Percentiles rank a stretch among this genome's conserved stretches.
phyloP scores from a whole-genome alignment of 2,329 filamentous ascomycete genomes.

The Blastomyces parvus region DNA sequence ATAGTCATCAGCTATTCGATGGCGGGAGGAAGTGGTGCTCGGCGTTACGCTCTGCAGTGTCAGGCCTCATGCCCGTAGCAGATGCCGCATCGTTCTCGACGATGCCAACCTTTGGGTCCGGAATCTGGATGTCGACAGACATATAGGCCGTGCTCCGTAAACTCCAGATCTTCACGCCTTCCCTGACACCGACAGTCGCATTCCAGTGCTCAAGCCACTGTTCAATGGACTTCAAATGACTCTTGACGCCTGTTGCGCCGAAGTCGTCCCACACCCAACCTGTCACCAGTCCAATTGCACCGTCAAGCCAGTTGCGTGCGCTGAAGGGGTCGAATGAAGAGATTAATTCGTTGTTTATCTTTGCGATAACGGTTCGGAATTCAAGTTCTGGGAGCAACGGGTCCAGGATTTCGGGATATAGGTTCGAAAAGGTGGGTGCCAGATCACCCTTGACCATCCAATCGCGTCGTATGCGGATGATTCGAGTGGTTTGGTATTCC shows the following conservation, averaged over 20 bases:
- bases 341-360: conserved; percentile 67
- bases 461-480: conserved; percentile 84
- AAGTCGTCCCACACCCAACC: conserved; percentile 94
- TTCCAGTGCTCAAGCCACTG: conserved; percentile 85
- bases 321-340: conserved; percentile 73
- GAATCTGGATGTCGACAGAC: conserved; percentile 48
- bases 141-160: conserved; percentile 79
- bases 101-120: conserved; percentile 41
- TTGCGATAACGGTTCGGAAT: conserved; percentile 72
- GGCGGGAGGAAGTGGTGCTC: conserved; percentile 2
- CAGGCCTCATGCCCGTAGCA: conserved; percentile 28
- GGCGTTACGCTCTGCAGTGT: conserved; percentile 14
- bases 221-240: conserved; percentile 60
- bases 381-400: conserved; percentile 75
- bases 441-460: conserved; percentile 86
- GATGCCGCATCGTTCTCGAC: conserved; percentile 32
- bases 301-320: conserved; percentile 68
- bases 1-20: conserved; percentile 6
- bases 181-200: conserved; percentile 47
- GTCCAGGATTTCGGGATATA: conserved; percentile 93
- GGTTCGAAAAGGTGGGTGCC: conserved; percentile 84
- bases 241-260: conserved; percentile 67
- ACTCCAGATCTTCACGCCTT: conserved; percentile 64
- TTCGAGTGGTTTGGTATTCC: conserved; percentile 67
- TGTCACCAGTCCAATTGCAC: conserved; percentile 67